Conservation (phyloP, 2,329 filamentous ascomycete genomes). For the Macrophomina phaseolina region DNA sequence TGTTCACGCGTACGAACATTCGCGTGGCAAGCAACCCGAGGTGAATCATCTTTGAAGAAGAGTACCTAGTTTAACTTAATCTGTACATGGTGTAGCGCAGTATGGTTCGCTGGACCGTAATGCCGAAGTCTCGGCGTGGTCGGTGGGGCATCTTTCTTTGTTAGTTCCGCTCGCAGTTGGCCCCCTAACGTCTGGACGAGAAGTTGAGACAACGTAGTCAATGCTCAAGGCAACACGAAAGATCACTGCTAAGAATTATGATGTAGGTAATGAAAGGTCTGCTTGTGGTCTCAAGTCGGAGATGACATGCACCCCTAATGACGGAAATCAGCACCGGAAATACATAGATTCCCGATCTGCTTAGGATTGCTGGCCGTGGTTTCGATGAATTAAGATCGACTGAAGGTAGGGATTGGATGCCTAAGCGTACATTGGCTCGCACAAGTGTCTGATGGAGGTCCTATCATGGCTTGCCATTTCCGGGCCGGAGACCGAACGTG, state of each 20-base stretch:
- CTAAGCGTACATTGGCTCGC: too few relatives aligned
- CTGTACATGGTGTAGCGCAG: too few relatives aligned
- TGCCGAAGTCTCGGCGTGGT: neutral
- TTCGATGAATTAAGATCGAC: too few relatives aligned
- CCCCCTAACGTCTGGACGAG: neutral
- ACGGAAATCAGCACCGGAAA: too few relatives aligned
- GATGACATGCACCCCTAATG: too few relatives aligned
- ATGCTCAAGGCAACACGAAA: neutral
- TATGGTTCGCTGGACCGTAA: neutral
- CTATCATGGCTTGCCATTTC: too few relatives aligned
- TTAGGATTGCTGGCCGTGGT: too few relatives aligned
- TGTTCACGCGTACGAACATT: neutral
- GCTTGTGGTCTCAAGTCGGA: neutral
- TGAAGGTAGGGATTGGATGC: too few relatives aligned
- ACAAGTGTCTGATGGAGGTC: too few relatives aligned
- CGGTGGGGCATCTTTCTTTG: conserved; percentile 1
- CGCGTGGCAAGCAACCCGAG: neutral
- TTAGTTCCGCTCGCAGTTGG: conserved; percentile 1
- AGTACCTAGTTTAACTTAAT: neutral
- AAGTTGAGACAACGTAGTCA: neutral
- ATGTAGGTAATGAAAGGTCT: neutral
- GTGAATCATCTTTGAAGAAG: neutral
- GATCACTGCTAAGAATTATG: neutral
- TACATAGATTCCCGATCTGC: too few relatives aligned
- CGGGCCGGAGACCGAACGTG: too few relatives aligned